Percentiles rank a stretch among this genome's conserved stretches.
Evolutionary conservation across 768 basidiomycete species (phyloP).

Genomic region (Mycena filopes): DNA sequence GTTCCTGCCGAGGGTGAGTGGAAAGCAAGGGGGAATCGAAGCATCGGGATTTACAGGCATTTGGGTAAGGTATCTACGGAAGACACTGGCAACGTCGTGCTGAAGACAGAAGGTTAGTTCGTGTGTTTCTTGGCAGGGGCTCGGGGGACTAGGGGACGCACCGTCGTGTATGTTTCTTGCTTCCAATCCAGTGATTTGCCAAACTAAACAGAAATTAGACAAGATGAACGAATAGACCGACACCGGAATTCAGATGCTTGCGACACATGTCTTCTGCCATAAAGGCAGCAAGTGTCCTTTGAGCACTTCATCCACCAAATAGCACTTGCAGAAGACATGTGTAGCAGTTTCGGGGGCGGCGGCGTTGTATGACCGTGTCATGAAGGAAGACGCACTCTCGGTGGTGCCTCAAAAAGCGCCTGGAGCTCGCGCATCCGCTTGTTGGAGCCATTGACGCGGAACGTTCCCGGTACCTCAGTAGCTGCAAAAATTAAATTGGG

Average conservation of each 20-base stretch:
- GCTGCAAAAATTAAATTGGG: constrained; percentile 51
- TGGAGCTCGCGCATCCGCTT: constrained; percentile 98
- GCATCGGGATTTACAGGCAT: constrained; percentile 81
- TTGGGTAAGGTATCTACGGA: constrained; percentile 93
- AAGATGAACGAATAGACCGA: constrained; percentile 7
- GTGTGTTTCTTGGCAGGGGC: too few relatives aligned
- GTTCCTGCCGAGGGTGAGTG: constrained; percentile 67
- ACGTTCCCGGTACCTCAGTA: constrained; percentile 92
- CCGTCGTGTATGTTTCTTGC: constrained; percentile 81
- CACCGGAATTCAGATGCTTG: too few relatives aligned
- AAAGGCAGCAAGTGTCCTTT: too few relatives aligned
- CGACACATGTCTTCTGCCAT: too few relatives aligned
- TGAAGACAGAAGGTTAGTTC: not conserved
- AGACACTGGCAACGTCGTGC: constrained; percentile 97
- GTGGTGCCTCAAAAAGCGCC: constrained; percentile 87
- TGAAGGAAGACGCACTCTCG: constrained; percentile 65
- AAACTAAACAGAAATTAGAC: constrained; percentile 62
- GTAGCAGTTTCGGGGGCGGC: too few relatives aligned
- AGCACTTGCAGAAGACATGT: too few relatives aligned
- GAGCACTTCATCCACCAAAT: too few relatives aligned
- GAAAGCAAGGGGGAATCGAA: constrained; percentile 11
- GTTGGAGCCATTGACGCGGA: constrained; percentile 94
- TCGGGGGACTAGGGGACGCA: not conserved
- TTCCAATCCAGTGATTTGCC: constrained; percentile 96
- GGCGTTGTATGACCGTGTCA: too few relatives aligned